A percentile compares a stretch with the other conserved stretches of the same genome.
Conservation (phyloP, 176 grass and related monocot species). For the Musa schizocarpa region DNA sequence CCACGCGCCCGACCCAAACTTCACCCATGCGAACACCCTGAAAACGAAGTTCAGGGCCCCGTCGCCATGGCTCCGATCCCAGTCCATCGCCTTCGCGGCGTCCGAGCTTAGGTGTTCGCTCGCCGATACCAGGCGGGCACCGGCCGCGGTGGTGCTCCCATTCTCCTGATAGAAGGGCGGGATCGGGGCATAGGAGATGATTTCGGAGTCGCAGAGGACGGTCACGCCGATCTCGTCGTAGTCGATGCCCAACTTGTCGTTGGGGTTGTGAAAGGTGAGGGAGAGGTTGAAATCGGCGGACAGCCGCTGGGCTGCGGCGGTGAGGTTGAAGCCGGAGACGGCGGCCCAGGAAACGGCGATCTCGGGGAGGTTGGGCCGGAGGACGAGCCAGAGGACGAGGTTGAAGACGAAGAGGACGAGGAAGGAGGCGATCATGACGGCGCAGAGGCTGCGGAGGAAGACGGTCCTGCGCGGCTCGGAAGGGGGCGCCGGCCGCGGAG, state of each 20-base stretch:
- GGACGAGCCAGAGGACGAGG: constrained; percentile 72
- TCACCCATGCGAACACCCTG: constrained; percentile 38
- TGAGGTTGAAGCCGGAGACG: constrained; percentile 45
- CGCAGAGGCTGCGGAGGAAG: constrained; percentile 48
- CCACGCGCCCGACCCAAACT: constrained; percentile 59
- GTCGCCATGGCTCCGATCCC: constrained; percentile 9
- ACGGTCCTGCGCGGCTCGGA: background rate
- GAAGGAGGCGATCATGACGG: constrained; percentile 38
- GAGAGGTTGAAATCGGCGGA: constrained; percentile 45
- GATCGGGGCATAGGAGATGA: constrained; percentile 46
- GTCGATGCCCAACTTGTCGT: constrained; percentile 48
- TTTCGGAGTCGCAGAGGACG: constrained; percentile 28
- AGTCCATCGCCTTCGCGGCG: constrained; percentile 30
- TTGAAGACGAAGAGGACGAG: constrained; percentile 47
- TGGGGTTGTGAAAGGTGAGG: constrained; percentile 52
- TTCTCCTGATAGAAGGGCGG: constrained; percentile 47
- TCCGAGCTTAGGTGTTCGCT: constrained; percentile 42
- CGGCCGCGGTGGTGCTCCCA: constrained; percentile 33
- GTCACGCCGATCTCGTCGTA: constrained; percentile 35
- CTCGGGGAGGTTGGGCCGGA: constrained; percentile 43
- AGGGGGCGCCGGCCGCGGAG: background rate
- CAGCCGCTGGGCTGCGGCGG: constrained; percentile 27
- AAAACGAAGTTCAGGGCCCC: constrained; percentile 44
- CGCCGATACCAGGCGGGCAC: constrained; percentile 36
- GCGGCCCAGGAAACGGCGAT: constrained; percentile 46